Evolutionary conservation across 176 grass and related monocot species (phyloP).

Genomic region (Urochloa ruziziensis): DNA sequence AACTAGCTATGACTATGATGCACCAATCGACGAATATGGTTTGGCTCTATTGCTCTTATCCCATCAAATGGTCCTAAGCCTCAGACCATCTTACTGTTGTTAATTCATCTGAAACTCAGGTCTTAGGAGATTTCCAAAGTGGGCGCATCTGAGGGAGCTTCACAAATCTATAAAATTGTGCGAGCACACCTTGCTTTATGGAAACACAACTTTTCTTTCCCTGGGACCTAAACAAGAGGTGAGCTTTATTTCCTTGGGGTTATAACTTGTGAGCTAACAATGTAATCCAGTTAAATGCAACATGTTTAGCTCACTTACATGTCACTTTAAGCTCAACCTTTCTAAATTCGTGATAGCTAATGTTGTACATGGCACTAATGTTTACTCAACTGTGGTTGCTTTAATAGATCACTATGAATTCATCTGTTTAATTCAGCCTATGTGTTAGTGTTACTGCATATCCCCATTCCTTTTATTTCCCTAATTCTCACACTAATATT

Average conservation of each 20-base stretch:
- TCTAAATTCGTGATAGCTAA: constrained; percentile 4
- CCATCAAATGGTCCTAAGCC: constrained; percentile 2
- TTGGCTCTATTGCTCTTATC: constrained; percentile 19
- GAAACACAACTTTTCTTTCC: constrained; percentile 50
- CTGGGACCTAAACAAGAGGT: constrained; percentile 74
- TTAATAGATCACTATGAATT: neutral
- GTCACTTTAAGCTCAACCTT: neutral
- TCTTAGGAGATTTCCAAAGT: constrained; percentile 81
- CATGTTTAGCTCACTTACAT: constrained; percentile 2
- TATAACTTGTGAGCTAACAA: neutral
- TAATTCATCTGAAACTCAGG: constrained; percentile 50
- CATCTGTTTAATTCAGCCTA: neutral
- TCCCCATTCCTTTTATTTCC: neutral
- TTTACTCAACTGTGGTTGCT: neutral
- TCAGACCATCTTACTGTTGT: neutral
- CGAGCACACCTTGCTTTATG: constrained; percentile 74
- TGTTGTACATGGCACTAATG: neutral
- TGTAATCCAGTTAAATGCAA: neutral
- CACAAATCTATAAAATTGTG: constrained; percentile 91
- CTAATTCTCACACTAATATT: neutral
- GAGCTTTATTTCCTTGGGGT: neutral
- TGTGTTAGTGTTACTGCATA: neutral
- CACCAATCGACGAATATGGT: constrained; percentile 99
- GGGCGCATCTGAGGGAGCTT: constrained; percentile 93
- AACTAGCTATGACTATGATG: constrained; percentile 99